Evolutionary conservation across 2,329 filamentous ascomycete species (phyloP), one percentile per base, ranked within the genome.

Genomic region (Cytospora mali): DNA sequence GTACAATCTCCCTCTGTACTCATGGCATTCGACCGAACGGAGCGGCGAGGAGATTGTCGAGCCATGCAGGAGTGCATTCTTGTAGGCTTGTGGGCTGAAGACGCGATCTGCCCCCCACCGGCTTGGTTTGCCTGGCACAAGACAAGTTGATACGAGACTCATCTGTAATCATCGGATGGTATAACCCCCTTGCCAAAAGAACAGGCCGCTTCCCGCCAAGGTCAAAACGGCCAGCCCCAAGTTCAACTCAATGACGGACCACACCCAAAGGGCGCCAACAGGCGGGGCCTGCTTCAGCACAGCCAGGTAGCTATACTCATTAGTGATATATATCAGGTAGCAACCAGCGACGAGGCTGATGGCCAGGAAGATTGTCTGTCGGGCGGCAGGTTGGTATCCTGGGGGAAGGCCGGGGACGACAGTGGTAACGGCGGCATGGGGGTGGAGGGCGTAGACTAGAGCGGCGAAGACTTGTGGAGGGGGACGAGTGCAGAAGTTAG

Each of bases 241-340:
- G 61, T 92, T 84, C 76, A 97, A 83, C 78, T 99, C 95, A 53
- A 98, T 83, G 25, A 98, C 88, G 33, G 90, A 87, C 93, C 94
- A 98, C 5, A 98, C 84, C 93, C 94, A 98, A 21, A 98, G 75
- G 48, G 91, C 94, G 0, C 92, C 95, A 16, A 97, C 75, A 6
- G 93, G 88, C n/a, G 95, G 95, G 0, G 93, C 90, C 66, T 87
- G 88, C 79, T 97, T 96, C 92, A 98, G 93, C 23, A 96, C 88
- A 7, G 90, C 90, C 69, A 96, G 87, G 71, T 97, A 98, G 5
- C 89, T 86, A 67, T 88, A 85, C 31, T 80, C 83, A 71, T 97
- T 98, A 28, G 90, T 92, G 58, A 93, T 86, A 68, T 91, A 81
- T 55, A 98, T 88, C 66, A 97, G 80, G 74, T 92, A 93, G 75